These are phyloP conservation scores for Myrica gale DNA, from an alignment of 306 rosid species.

Conservation along the genomic window DNA sequence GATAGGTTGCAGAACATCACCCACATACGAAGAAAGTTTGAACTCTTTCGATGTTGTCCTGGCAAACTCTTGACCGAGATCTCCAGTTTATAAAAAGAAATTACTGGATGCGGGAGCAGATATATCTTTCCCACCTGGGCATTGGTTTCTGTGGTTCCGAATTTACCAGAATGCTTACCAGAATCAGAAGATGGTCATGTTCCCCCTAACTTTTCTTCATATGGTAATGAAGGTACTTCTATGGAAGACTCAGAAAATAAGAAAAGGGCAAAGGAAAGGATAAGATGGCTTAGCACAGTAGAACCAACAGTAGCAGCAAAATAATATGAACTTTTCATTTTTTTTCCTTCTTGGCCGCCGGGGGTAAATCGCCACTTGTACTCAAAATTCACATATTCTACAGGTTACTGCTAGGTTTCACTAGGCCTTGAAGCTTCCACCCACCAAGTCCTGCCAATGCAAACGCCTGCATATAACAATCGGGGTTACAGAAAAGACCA, in stretches of 20 bases:
- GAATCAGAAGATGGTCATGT: background rate
- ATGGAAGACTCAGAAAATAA: background rate
- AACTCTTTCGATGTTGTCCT: background rate
- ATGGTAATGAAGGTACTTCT: background rate
- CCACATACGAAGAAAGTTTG: background rate
- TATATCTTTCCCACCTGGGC: background rate
- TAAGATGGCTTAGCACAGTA: background rate
- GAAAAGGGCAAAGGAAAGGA: background rate
- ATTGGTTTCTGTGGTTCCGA: background rate
- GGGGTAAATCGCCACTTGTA: background rate
- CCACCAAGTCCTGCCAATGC: constrained; percentile 89
- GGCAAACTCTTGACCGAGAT: background rate
- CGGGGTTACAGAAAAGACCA: constrained; percentile 22
- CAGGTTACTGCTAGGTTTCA: constrained; percentile 64
- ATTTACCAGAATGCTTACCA: background rate
- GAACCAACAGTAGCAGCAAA: background rate
- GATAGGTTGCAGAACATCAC: background rate
- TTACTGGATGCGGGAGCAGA: background rate
- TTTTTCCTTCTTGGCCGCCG: background rate
- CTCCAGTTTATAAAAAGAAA: background rate
- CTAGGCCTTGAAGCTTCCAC: constrained; percentile 93
- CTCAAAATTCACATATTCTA: constrained; percentile 19
- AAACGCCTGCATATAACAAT: constrained; percentile 65
- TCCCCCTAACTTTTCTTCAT: background rate
- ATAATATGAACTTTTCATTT: background rate